Evolutionary conservation across 768 basidiomycete genomes (phyloP).

Genomic region (Mycena capillaripes): DNA sequence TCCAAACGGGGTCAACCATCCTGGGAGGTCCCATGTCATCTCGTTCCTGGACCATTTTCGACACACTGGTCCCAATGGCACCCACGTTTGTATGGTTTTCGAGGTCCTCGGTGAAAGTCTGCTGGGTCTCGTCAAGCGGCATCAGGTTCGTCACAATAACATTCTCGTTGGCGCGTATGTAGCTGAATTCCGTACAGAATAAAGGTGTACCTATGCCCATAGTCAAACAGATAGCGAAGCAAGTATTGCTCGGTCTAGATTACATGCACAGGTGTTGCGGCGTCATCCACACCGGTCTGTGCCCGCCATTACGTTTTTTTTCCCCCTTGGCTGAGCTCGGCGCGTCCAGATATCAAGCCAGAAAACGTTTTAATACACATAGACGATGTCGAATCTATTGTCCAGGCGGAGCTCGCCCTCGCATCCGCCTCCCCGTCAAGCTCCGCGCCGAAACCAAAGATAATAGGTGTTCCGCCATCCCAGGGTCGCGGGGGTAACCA

Average conservation of each 20-base stretch:
- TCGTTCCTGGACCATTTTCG: conserved; percentile 98
- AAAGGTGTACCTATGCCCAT: conserved; percentile 95
- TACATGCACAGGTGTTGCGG: conserved; percentile 99
- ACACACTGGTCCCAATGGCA: conserved; percentile 96
- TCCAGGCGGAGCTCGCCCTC: conserved; percentile 81
- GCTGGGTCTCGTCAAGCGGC: conserved; percentile 95
- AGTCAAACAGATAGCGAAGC: conserved; percentile 97
- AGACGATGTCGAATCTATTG: conserved; percentile 95
- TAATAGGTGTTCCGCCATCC: conserved; percentile 94
- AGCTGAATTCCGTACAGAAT: conserved; percentile 63
- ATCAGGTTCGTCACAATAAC: conserved; percentile 57
- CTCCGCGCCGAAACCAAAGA: conserved; percentile 67
- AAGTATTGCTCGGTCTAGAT: conserved; percentile 94
- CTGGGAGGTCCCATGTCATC: conserved; percentile 95
- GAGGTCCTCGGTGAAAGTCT: conserved; percentile 98
- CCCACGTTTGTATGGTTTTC: conserved; percentile 99
- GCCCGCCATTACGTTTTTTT: conserved; percentile 4
- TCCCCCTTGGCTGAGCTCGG: conserved; percentile 19
- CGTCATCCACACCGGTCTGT: conserved; percentile 92
- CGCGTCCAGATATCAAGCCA: conserved; percentile 86
- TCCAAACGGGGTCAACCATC: conserved; percentile 75
- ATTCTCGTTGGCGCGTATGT: background rate
- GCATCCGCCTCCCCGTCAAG: conserved; percentile 49
- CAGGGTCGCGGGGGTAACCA: conserved; percentile 97
- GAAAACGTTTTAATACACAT: conserved; percentile 98